Evolutionary conservation across 1,284 basidiomycete species (phyloP).

Genomic region (Pascua sp.): DNA sequence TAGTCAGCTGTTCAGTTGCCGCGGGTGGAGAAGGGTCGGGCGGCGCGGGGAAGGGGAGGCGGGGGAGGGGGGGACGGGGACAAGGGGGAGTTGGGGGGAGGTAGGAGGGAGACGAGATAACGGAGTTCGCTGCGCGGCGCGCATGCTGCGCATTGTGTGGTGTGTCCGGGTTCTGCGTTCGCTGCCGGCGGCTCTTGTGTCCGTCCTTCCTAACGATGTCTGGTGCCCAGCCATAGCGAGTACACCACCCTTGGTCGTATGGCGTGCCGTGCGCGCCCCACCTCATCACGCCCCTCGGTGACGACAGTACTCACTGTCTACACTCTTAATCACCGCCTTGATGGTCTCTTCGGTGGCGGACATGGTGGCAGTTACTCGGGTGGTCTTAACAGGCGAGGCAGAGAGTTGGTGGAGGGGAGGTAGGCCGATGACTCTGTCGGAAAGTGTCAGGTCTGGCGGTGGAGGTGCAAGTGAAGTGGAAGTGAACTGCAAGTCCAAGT

Average conservation of each 20-base stretch:
- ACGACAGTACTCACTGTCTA: constrained; percentile 61
- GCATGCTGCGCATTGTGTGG: too few species aligned
- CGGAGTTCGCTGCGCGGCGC: neutral
- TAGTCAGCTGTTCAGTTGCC: too few species aligned
- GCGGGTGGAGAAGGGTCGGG: neutral
- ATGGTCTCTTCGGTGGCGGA: constrained; percentile 1
- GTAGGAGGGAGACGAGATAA: neutral
- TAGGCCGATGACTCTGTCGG: neutral
- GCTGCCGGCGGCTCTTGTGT: too few species aligned
- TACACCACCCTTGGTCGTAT: too few species aligned
- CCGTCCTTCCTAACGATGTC: too few species aligned
- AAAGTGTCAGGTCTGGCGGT: too few species aligned
- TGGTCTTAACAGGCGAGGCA: neutral
- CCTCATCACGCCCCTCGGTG: neutral
- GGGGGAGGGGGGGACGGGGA: neutral
- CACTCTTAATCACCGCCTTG: constrained; percentile 91
- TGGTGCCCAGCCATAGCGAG: too few species aligned
- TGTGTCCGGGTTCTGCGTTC: too few species aligned
- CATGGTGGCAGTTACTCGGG: constrained; percentile 1
- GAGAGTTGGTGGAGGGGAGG: neutral
- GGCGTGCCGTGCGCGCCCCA: too few species aligned
- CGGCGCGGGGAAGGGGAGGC: neutral
- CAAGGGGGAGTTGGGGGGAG: neutral
- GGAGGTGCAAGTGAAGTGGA: too few species aligned
- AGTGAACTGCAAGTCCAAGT: too few species aligned